Percentiles rank a stretch among this genome's conserved stretches.
phyloP scores from a whole-genome alignment of 140 eudicot species.

The Oenanthe javanica region DNA sequence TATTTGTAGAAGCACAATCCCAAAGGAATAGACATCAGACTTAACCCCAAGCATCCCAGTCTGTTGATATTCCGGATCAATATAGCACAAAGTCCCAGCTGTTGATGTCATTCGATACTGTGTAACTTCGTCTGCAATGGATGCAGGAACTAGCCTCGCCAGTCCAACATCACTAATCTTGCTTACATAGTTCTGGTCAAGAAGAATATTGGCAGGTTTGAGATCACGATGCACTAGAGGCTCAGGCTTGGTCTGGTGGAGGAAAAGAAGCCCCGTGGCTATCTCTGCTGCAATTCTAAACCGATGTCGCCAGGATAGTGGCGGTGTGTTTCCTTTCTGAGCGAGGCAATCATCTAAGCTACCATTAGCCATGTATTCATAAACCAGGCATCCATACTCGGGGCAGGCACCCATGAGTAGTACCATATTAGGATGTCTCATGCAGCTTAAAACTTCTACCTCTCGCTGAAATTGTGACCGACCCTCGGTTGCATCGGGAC shows the following conservation, averaged over 20 bases:
- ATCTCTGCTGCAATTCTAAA: slow-evolving; percentile 59
- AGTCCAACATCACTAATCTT: slow-evolving; percentile 67
- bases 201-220: slow-evolving; percentile 59
- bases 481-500: slow-evolving; percentile 56
- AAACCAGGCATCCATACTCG: slow-evolving; percentile 48
- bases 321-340: slow-evolving; percentile 38
- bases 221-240: slow-evolving; percentile 66
- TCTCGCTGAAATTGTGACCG: slow-evolving; percentile 52
- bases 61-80: slow-evolving; percentile 64
- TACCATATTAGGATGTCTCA: slow-evolving; percentile 62
- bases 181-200: slow-evolving; percentile 44
- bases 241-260: slow-evolving; percentile 67
- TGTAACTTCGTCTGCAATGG: slow-evolving; percentile 34
- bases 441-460: slow-evolving; percentile 56
- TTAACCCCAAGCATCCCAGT: slow-evolving; percentile 57
- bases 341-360: slow-evolving; percentile 57
- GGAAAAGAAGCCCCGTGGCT: slow-evolving; percentile 53
- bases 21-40: slow-evolving; percentile 57
- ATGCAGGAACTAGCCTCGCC: slow-evolving; percentile 49
- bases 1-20: slow-evolving; percentile 52
- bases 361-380: slow-evolving; percentile 61
- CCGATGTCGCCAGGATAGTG: slow-evolving; percentile 51
- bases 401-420: slow-evolving; percentile 64
- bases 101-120: slow-evolving; percentile 53
- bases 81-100: slow-evolving; percentile 68